Base-by-base conservation (phyloP, 345 rosid species). In the Bretschneidera sinensis region DNA sequence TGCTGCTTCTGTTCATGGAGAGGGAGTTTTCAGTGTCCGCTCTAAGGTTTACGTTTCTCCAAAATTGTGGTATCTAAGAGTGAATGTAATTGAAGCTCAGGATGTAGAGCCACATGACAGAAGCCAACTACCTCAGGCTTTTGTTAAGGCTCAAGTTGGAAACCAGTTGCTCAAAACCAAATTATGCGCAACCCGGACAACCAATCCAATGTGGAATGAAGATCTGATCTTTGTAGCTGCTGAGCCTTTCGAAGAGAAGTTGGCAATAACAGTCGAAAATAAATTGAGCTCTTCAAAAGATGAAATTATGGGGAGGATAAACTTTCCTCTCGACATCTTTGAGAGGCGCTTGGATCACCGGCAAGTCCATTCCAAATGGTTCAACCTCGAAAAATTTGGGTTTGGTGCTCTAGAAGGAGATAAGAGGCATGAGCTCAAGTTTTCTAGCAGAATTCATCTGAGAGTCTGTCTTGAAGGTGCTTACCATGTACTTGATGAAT, bases 11-110 rank as follows among this genome's bases (percentile, higher is more conserved):
- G 96, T 85, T 21, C 71, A 74, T 18, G 96, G 98, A 39, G 98
- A 88, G 70, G 98, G 95, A 19, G 85, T 80, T 24, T 73, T 73
- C 65, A 87, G 66, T 49, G 79, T 83, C 59, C 76, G 98, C 62
- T 86, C 98, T 23, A 91, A 91, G 67, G 98, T 88, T 28, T 91
- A 88, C 24, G 92, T 91, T 35, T 91, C 98, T 20, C 98, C 96
- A 0, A 88, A 91, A 63, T 69, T 91, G 1, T 91, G 98, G 98
- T 91, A 88, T 65, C 69, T 91, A 18, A 66, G 92, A 61, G 92
- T 91, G 67, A 91, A 88, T 62, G 90, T 91, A 22, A 91, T 91
- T 11, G 98, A 88, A 74, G 96, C 95, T 24, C 98, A 91, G 64
- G 98, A 91, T 58, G 70, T 82, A 9, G 90, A 77, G 73, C 81